These are phyloP conservation scores for Berberis thunbergii DNA, from an alignment of 164 flowering plant species.

Conservation along the genomic window DNA sequence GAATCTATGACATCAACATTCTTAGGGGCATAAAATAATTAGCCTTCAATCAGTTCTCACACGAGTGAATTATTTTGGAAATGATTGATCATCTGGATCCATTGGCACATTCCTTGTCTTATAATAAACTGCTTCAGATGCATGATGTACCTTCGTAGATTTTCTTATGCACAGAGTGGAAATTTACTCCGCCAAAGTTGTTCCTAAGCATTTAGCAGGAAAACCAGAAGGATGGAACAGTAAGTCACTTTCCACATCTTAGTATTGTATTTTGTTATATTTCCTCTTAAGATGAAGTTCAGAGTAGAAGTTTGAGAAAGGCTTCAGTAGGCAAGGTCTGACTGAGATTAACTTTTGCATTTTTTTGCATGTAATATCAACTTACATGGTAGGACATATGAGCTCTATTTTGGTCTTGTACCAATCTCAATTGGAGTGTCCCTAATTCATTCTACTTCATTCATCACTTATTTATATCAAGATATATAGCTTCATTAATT, in stretches of 20 bases:
- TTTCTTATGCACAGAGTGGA: constrained; percentile 33
- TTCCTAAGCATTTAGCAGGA: constrained; percentile 40
- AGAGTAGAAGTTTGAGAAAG: no score
- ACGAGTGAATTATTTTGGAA: not conserved
- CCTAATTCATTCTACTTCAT: no score
- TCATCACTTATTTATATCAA: no score
- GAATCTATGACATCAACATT: not conserved
- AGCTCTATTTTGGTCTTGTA: no score
- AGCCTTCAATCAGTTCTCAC: no score
- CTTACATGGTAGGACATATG: no score
- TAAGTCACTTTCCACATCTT: constrained; percentile 16
- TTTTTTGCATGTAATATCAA: no score
- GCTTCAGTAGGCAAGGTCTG: no score
- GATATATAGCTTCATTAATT: no score
- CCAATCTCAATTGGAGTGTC: no score
- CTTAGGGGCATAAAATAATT: not conserved
- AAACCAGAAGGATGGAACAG: constrained; percentile 63
- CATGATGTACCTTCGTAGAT: not conserved
- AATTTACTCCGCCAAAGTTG: constrained; percentile 39
- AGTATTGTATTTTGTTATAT: not conserved
- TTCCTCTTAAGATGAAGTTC: not conserved
- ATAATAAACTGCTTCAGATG: not conserved
- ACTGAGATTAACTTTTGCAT: no score
- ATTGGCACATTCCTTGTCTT: not conserved
- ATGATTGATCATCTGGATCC: not conserved